Percentiles rank a stretch among this genome's conserved stretches.
phyloP scores from a whole-genome alignment of 176 grass and related monocot species.

The Carex parvula region DNA sequence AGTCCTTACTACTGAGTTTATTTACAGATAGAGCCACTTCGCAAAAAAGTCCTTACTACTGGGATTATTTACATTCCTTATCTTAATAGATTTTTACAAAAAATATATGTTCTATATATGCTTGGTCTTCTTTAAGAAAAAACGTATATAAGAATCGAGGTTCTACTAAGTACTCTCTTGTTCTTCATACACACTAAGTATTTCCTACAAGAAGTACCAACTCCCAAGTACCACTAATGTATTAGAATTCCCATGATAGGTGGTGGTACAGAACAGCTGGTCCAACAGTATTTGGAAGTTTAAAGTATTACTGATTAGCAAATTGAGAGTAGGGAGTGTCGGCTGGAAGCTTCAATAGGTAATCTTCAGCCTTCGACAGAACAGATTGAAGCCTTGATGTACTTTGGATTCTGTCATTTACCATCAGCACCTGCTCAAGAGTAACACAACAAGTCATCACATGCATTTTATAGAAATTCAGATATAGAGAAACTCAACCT shows the following conservation, averaged over 20 bases:
- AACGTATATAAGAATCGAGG: background rate
- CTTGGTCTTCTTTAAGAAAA: background rate
- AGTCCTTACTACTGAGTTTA: too few relatives aligned
- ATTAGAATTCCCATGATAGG: background rate
- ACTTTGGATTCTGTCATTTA: slow-evolving; percentile 87
- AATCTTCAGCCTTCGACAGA: slow-evolving; percentile 79
- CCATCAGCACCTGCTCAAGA: slow-evolving; percentile 74
- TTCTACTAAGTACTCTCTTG: background rate
- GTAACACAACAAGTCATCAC: slow-evolving; percentile 1
- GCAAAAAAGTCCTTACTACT: background rate
- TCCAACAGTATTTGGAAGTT: background rate
- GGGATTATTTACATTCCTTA: background rate
- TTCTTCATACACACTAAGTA: background rate
- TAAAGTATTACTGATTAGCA: slow-evolving; percentile 51
- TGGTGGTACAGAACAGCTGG: background rate
- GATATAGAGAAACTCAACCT: background rate
- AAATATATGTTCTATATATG: background rate
- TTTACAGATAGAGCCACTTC: background rate
- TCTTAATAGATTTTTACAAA: background rate
- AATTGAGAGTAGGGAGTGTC: slow-evolving; percentile 76
- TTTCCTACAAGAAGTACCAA: background rate
- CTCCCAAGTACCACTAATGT: background rate
- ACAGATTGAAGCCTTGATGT: slow-evolving; percentile 78
- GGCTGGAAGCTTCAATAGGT: slow-evolving; percentile 60
- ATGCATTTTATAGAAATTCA: background rate